phyloP scores from a whole-genome alignment of 2,329 filamentous ascomycete species.

The Pyricularia pennisetigena region DNA sequence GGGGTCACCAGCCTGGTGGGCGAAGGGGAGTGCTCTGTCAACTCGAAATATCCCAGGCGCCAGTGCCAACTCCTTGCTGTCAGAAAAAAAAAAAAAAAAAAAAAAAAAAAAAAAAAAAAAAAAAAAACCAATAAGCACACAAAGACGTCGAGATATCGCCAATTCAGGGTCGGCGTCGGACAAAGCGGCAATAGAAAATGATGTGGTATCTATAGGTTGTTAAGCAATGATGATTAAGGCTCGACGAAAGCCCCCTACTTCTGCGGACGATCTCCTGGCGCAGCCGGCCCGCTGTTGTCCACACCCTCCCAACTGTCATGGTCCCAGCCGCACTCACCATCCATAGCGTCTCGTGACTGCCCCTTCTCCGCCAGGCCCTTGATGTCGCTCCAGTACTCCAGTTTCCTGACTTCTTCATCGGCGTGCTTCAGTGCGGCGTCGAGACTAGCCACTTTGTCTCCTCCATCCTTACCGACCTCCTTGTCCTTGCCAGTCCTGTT shows the following conservation, averaged over 20 bases:
- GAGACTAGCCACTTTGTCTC: slow-evolving; percentile 37
- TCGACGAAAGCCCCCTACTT: neutral
- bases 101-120: too few species aligned
- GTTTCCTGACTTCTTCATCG: slow-evolving; percentile 66
- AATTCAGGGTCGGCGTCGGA: neutral
- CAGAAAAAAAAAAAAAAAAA: too few species aligned
- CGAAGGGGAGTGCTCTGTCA: slow-evolving; percentile 32
- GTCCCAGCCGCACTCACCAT: slow-evolving; percentile 30
- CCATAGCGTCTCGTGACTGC: slow-evolving; percentile 33
- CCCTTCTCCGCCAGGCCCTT: slow-evolving; percentile 54
- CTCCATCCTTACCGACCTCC: slow-evolving; percentile 18
- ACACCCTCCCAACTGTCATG: slow-evolving; percentile 36
- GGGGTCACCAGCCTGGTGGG: slow-evolving; percentile 40
- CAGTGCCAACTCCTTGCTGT: slow-evolving; percentile 32
- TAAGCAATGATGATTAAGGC: neutral
- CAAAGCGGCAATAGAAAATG: neutral
- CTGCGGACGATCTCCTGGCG: slow-evolving; percentile 14
- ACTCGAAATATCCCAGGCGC: slow-evolving; percentile 31
- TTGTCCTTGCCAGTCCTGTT: slow-evolving; percentile 13
- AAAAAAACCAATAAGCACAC: too few species aligned
- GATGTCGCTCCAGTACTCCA: slow-evolving; percentile 85
- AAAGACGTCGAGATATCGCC: neutral
- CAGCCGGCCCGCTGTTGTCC: slow-evolving; percentile 40
- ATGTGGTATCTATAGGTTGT: neutral
- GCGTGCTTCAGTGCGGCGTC: slow-evolving; percentile 64